Conservation (phyloP, 202 grass and related monocot species). For the Cymbopogon flexuosus region DNA sequence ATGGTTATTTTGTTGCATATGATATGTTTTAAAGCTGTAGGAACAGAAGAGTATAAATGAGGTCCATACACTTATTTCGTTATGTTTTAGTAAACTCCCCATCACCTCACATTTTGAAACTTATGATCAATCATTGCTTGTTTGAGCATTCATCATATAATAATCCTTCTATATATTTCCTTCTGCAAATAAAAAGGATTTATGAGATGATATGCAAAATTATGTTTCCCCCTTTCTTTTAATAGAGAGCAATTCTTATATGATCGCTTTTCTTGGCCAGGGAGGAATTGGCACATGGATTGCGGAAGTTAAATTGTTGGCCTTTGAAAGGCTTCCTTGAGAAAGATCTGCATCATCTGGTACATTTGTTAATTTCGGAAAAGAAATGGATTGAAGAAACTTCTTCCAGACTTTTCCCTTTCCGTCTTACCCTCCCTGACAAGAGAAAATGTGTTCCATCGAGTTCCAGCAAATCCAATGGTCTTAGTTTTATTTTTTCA, state of each 20-base stretch:
- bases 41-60: not conserved
- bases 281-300: conserved; percentile 36
- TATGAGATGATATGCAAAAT: conserved; percentile 21
- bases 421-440: conserved; percentile 43
- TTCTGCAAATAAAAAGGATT: not conserved
- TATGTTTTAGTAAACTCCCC: not conserved
- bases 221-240: conserved; percentile 14
- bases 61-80: not conserved
- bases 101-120: not conserved
- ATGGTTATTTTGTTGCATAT: not conserved
- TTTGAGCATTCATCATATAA: not conserved
- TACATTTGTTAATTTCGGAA: conserved; percentile 54
- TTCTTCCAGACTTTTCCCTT: conserved; percentile 44
- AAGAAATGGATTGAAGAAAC: conserved; percentile 79
- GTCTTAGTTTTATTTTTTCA: conserved; percentile 51
- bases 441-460: conserved; percentile 42
- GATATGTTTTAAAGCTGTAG: not conserved
- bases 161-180: not conserved
- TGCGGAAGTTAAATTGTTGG: conserved; percentile 48
- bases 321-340: conserved; percentile 44
- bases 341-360: conserved; percentile 41
- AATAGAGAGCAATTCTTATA: conserved; percentile 19
- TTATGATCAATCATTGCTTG: not conserved
- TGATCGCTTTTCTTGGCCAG: conserved; percentile 44
- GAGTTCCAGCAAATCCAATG: conserved; percentile 31